phyloP scores from a whole-genome alignment of 2,329 filamentous ascomycete genomes.

The Corinectria fuckeliana region DNA sequence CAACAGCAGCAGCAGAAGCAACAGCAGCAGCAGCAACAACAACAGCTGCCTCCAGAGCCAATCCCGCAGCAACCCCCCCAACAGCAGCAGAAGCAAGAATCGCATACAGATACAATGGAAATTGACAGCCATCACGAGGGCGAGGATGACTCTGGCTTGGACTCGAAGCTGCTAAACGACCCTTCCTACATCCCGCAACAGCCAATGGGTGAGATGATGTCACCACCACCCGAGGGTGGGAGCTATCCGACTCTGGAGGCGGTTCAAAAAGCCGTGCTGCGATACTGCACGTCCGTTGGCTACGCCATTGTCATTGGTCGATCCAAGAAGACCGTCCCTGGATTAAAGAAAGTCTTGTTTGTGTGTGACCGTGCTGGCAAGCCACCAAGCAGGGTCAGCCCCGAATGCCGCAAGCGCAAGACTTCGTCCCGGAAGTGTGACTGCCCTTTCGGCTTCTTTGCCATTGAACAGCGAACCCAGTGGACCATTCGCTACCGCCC shows the following conservation, averaged over 20 bases:
- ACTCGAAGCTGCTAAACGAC: constrained; percentile 56
- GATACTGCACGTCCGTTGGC: constrained; percentile 71
- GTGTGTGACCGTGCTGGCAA: constrained; percentile 71
- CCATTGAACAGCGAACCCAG: constrained; percentile 70
- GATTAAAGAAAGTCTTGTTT: constrained; percentile 71
- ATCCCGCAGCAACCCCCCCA: constrained; percentile 38
- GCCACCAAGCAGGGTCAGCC: constrained; percentile 65
- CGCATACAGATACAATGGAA: constrained; percentile 58
- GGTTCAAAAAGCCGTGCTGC: constrained; percentile 67
- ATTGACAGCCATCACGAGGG: constrained; percentile 57
- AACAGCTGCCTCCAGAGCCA: constrained; percentile 39
- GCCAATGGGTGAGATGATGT: constrained; percentile 66
- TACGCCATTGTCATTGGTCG: constrained; percentile 73
- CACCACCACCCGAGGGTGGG: constrained; percentile 67
- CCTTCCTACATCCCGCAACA: constrained; percentile 59
- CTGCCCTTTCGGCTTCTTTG: constrained; percentile 73
- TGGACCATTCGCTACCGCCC: constrained; percentile 72
- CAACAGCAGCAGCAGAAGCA: constrained; percentile 40
- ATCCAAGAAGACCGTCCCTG: constrained; percentile 71
- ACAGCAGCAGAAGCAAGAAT: constrained; percentile 48
- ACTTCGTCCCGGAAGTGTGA: constrained; percentile 74
- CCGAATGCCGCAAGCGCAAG: constrained; percentile 69
- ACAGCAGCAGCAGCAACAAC: constrained; percentile 37
- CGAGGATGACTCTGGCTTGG: constrained; percentile 53
- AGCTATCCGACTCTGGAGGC: constrained; percentile 70